These are phyloP conservation scores for Cyberlindnera japonica DNA, from an alignment of 805 yeast species.

Conservation along the genomic window DNA sequence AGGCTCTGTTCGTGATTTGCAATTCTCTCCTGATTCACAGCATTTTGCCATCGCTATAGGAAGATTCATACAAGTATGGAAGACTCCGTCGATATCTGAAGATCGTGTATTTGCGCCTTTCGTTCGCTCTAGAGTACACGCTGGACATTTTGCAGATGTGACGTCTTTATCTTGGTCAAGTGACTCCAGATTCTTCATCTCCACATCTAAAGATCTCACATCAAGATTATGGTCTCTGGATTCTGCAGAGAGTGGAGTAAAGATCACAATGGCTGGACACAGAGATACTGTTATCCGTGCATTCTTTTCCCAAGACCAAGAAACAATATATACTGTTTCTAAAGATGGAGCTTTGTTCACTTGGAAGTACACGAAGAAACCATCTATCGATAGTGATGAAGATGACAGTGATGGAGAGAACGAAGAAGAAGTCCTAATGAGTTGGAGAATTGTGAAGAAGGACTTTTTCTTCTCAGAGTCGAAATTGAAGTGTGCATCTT, in stretches of 20 bases:
- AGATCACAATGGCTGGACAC: slow-evolving; percentile 88
- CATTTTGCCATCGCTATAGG: slow-evolving; percentile 84
- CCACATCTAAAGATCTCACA: slow-evolving; percentile 88
- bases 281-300: slow-evolving; percentile 85
- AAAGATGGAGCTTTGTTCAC: slow-evolving; percentile 91
- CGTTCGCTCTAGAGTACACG: slow-evolving; percentile 81
- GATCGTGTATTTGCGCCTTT: slow-evolving; percentile 96
- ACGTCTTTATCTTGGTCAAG: slow-evolving; percentile 80
- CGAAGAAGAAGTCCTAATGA: slow-evolving; percentile 41
- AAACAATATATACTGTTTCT: slow-evolving; percentile 83
- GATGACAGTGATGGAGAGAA: slow-evolving; percentile 39
- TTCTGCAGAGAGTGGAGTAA: slow-evolving; percentile 67
- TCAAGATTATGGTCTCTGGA: slow-evolving; percentile 77
- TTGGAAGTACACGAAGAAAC: slow-evolving; percentile 79
- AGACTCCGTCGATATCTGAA: slow-evolving; percentile 73
- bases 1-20: slow-evolving; percentile 66
- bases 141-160: slow-evolving; percentile 89
- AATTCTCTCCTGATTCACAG: slow-evolving; percentile 85
- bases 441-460: slow-evolving; percentile 82
- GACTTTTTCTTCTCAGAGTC: slow-evolving; percentile 69
- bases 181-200: slow-evolving; percentile 83
- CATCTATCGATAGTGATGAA: slow-evolving; percentile 40
- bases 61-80: slow-evolving; percentile 88
- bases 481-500: slow-evolving; percentile 74
- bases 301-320: slow-evolving; percentile 84